Evolutionary conservation across 768 basidiomycete species (phyloP).

Genomic region (Zangia roseola): DNA sequence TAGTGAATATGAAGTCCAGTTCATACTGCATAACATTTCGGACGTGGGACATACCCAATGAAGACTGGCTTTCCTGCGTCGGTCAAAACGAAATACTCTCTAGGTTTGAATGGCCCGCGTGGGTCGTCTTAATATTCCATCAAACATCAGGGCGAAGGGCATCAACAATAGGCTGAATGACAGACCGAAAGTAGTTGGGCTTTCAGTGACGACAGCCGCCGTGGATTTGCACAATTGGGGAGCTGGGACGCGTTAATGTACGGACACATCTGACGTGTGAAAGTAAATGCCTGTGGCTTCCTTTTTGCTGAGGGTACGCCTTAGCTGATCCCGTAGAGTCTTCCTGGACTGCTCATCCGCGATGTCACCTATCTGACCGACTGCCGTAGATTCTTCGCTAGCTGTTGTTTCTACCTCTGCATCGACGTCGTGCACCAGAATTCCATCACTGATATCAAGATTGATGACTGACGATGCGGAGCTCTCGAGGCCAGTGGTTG

Average conservation of each 20-base stretch:
- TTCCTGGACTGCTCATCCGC: conserved; percentile 62
- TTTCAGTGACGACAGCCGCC: conserved; percentile 34
- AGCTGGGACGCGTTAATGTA: conserved; percentile 10
- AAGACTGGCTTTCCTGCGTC: conserved; percentile 99
- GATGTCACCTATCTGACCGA: conserved; percentile 42
- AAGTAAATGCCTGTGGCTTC: conserved; percentile 44
- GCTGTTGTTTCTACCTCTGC: conserved; percentile 55
- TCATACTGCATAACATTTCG: not conserved
- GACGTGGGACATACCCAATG: conserved; percentile 54
- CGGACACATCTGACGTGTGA: conserved; percentile 8
- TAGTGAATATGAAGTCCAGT: not conserved
- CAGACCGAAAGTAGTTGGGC: conserved; percentile 26
- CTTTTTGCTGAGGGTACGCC: conserved; percentile 59
- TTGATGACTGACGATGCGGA: conserved; percentile 72
- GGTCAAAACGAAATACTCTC: conserved; percentile 91
- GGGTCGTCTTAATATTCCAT: conserved; percentile 7
- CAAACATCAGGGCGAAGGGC: conserved; percentile 3
- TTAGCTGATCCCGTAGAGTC: conserved; percentile 65
- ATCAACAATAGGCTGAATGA: conserved; percentile 5
- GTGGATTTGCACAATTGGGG: conserved; percentile 12
- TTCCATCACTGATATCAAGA: conserved; percentile 64
- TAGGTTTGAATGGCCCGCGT: conserved; percentile 40
- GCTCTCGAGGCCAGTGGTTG: conserved; percentile 48
- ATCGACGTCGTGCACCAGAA: conserved; percentile 70
- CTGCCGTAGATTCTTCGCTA: conserved; percentile 51